Base-by-base conservation (phyloP, 1,284 basidiomycete species). In the Fomes fomentarius region DNA sequence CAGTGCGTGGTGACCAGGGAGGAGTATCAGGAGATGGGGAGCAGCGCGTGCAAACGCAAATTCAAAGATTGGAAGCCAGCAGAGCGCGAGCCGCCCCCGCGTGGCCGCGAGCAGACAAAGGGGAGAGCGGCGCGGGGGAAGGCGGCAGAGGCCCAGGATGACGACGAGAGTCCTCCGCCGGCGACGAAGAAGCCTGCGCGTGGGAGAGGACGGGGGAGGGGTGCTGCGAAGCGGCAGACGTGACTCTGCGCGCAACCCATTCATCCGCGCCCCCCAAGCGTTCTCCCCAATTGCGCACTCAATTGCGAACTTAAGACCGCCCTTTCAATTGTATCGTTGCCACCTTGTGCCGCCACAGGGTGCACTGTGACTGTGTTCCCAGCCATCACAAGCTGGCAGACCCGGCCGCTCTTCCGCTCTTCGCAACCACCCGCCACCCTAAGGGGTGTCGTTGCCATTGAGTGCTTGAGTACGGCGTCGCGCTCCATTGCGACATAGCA, bases 11-110 rank as follows among this genome's bases (percentile, higher is more conserved):
- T 95, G 61, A 92, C 91, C 2, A 77, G 89, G 34, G 82, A 82
- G 47, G 93, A 96, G 67, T 96, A 94, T 72, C 75, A 83, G 50
- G 94, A 96, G 71, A 81, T 79, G 57, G 94, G 94, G 31, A 87
- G 83, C 61, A 82, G 77, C 54, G 88, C 87, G 56, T 85, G 84
- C 57, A 80, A 90, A 53, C 76, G 84, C 57, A 91, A 86, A 68
- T 89, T 91, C 69, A 66, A 65, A 12, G 74, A 77, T 21, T 78
- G 78, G 78, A 74, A 73, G 57, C 63, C 66, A 6, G 58, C 45
- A 14, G 63, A 62, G 30, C 58, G 48, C 22, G 65, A 64, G 12
- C 25, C n/a, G n/a, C n/a, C 47, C n/a, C 43, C 56, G 21, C 59
- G 52, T 17, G 59, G 56, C 38, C 52, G 57, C 24, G 61, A 61